Evolutionary conservation across 2,329 filamentous ascomycete genomes (phyloP).

Genomic region (Ophiobolus disseminans): DNA sequence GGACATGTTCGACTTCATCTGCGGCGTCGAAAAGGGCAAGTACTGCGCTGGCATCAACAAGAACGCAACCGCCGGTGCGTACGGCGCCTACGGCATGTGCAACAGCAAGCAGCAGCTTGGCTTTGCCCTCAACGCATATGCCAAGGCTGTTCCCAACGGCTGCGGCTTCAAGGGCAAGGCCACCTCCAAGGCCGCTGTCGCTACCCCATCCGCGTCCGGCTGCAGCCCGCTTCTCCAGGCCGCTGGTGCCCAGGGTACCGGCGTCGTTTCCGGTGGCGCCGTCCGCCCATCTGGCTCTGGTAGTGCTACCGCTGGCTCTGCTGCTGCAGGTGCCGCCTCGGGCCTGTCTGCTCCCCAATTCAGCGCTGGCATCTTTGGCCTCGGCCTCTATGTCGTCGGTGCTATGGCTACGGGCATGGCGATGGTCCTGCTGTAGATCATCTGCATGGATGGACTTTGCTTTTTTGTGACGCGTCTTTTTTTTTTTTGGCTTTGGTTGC

Average conservation of each 20-base stretch:
- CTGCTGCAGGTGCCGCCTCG: slow-evolving; percentile 47
- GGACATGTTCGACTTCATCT: slow-evolving; percentile 76
- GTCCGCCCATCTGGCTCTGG: slow-evolving; percentile 25
- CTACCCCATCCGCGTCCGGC: slow-evolving; percentile 54
- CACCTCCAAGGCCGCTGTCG: slow-evolving; percentile 58
- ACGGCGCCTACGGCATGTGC: slow-evolving; percentile 83
- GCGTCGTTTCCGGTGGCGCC: slow-evolving; percentile 54
- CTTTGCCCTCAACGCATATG: slow-evolving; percentile 76
- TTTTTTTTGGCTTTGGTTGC: slow-evolving; percentile 5
- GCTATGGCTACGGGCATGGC: slow-evolving; percentile 61
- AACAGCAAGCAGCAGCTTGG: slow-evolving; percentile 72
- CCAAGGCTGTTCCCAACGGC: slow-evolving; percentile 57
- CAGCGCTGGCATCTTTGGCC: slow-evolving; percentile 54
- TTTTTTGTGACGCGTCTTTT: no score
- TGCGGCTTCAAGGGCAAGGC: slow-evolving; percentile 77
- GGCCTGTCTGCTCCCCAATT: slow-evolving; percentile 55
- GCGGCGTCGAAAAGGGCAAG: slow-evolving; percentile 60
- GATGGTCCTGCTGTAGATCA: slow-evolving; percentile 61
- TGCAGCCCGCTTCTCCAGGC: slow-evolving; percentile 68
- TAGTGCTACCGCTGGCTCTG: slow-evolving; percentile 17
- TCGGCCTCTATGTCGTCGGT: slow-evolving; percentile 59
- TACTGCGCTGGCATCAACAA: slow-evolving; percentile 73
- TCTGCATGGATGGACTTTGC: not conserved
- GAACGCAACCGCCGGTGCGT: slow-evolving; percentile 72
- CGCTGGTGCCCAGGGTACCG: slow-evolving; percentile 68